These are phyloP conservation scores for Cystofilobasidium capitatum DNA, from an alignment of 768 basidiomycete genomes.

Conservation along the genomic window DNA sequence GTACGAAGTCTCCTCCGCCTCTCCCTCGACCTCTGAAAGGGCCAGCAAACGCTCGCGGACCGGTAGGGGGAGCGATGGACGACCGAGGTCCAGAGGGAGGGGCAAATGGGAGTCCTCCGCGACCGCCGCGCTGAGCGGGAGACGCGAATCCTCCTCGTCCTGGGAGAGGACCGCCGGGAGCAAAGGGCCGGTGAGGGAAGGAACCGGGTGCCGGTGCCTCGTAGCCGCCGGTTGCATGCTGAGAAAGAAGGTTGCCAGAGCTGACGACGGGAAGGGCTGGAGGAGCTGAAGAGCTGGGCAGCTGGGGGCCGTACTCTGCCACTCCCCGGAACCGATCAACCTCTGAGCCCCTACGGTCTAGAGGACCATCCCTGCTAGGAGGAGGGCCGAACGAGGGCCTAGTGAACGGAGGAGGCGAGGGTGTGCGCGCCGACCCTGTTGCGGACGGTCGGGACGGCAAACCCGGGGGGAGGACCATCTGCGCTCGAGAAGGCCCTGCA, in stretches of 20 bases:
- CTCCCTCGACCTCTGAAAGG: constrained; percentile 7
- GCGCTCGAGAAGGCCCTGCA: too few relatives aligned
- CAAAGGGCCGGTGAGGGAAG: background rate
- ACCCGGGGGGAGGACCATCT: too few relatives aligned
- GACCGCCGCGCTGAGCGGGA: background rate
- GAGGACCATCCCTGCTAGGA: too few relatives aligned
- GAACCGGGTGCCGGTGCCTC: background rate
- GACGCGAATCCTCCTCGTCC: background rate
- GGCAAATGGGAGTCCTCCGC: constrained; percentile 1
- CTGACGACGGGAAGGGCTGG: background rate
- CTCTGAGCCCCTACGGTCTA: too few relatives aligned
- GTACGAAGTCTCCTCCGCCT: constrained; percentile 10
- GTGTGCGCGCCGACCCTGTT: too few relatives aligned
- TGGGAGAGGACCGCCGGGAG: background rate
- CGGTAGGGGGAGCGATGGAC: constrained; percentile 2
- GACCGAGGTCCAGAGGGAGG: background rate
- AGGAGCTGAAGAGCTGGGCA: background rate
- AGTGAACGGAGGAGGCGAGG: too few relatives aligned
- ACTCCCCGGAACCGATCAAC: too few relatives aligned
- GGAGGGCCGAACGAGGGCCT: background rate
- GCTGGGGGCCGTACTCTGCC: too few relatives aligned
- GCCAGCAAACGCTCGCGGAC: constrained; percentile 7
- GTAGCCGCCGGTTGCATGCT: background rate
- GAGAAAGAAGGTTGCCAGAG: background rate
- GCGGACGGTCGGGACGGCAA: too few relatives aligned